Evolutionary conservation across 176 grass and related monocot species (phyloP), one percentile per base, ranked within the genome.

Genomic region (Areca catechu): DNA sequence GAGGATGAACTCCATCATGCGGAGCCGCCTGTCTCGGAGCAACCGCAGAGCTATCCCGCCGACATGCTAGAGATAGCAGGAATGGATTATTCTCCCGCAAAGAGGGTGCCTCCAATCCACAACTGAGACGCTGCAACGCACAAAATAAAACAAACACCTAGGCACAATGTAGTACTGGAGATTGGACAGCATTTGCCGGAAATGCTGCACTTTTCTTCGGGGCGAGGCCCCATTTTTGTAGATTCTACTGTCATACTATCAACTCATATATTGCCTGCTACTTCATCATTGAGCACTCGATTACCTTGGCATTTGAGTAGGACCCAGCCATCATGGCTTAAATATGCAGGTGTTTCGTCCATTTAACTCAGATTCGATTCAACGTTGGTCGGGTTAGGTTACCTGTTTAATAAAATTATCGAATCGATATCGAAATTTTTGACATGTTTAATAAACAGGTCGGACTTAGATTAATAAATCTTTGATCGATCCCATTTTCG

Each of bases 71-170:
- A 98, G 63, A 83, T 98, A 61, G 87, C 83, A 50, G 93, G 84
- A 16, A 92, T 98, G 93, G 93, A 98, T 62, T 98, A 98, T 71
- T 85, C 88, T 30, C 93, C 93, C 14, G 93, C 93, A 7, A 73
- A 53, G 63, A 85, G 75, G 71, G 92, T 76, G 81, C 76, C 93
- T 19, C 93, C 93, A 20, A 98, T 98, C 69, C 93, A 98, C 81
- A 98, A 98, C 73, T 98, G 65, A 87, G 21, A 4, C 5, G 48
- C 24, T 21, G 56, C 19, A 14, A 37, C 18, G 7, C 50, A 50
- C 14, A 56, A 57, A 43, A 9, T 43, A 43, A 43, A 20, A 22
- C 65, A 60, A 54, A 72, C n/a, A 54, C 1, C 24, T 72, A 24
- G 61, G 58, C 19, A 51, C 9, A 77, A 57, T 84, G 87, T 77